A percentile compares a stretch with the other conserved stretches of the same genome.
Evolutionary conservation across 192 early-diverging fungal species (phyloP).

Genomic region (Thoreauomyces humboldtii): DNA sequence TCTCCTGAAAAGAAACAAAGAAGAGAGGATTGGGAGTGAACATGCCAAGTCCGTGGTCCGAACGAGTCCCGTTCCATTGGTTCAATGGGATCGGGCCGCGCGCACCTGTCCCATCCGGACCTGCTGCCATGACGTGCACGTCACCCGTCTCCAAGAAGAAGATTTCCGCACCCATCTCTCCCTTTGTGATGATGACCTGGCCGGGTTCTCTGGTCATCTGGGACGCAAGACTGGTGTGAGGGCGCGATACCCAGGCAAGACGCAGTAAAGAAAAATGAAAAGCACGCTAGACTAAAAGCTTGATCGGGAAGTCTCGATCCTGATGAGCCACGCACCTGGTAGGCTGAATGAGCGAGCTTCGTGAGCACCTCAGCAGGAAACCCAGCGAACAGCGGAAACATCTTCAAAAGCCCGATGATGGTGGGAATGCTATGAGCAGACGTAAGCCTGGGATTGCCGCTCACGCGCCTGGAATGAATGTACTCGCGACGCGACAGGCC

Average conservation of each 20-base stretch:
- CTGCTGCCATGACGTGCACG: constrained; percentile 30
- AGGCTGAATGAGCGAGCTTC: not conserved
- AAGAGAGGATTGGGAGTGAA: no score
- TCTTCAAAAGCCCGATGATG: constrained; percentile 14
- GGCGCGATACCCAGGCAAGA: no score
- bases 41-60: not conserved
- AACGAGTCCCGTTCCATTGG: no score
- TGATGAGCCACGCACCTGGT: not conserved
- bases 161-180: constrained; percentile 43
- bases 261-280: no score
- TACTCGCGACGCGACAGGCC: not conserved
- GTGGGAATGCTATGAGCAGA: not conserved
- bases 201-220: constrained; percentile 32
- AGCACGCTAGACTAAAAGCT: no score
- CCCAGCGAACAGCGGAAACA: constrained; percentile 41
- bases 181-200: constrained; percentile 37
- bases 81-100: not conserved
- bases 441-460: not conserved
- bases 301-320: no score
- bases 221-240: no score
- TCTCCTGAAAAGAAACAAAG: no score
- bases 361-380: constrained; percentile 34
- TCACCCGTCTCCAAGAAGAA: constrained; percentile 39
- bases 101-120: constrained; percentile 16
- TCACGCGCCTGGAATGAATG: not conserved